A percentile compares a stretch with the other conserved stretches of the same genome.
These are phyloP conservation scores for Penicillium canescens DNA, from an alignment of 495 filamentous ascomycete species.

Conservation along the genomic window DNA sequence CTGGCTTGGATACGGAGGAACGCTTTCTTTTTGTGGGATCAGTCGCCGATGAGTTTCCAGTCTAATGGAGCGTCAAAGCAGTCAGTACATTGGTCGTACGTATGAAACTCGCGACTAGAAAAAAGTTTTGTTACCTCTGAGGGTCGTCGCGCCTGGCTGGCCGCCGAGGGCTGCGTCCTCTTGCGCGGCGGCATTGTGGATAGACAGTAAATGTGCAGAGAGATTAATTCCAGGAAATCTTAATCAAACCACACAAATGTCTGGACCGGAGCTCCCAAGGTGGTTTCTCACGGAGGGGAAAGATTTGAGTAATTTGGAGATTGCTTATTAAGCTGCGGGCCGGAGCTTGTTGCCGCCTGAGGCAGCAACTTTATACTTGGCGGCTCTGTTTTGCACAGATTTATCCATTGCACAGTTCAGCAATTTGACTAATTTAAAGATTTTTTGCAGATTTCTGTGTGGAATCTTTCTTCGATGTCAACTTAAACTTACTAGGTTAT, in stretches of 20 bases:
- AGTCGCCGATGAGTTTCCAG: constrained; percentile 6
- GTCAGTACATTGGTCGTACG: constrained; percentile 3
- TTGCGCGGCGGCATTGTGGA: constrained; percentile 33
- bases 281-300: constrained; percentile 21
- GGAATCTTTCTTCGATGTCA: too few relatives aligned
- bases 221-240: neutral
- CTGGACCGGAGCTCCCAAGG: constrained; percentile 3
- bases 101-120: constrained; percentile 1
- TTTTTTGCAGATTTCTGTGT: too few relatives aligned
- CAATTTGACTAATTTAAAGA: too few relatives aligned
- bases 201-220: constrained; percentile 2
- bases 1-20: constrained; percentile 13
- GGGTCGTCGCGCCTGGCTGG: constrained; percentile 19
- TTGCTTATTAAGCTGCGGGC: constrained; percentile 23
- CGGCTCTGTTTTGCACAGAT: neutral
- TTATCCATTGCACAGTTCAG: too few relatives aligned
- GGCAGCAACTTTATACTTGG: constrained; percentile 5
- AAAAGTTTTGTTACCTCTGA: constrained; percentile 37
- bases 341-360: constrained; percentile 16
- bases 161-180: constrained; percentile 29
- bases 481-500: too few relatives aligned
- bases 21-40: constrained; percentile 18
- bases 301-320: constrained; percentile 29
- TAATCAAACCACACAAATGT: constrained; percentile 12
- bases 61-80: neutral